phyloP scores from a whole-genome alignment of 768 basidiomycete species.

The Tephrocybe sp. region DNA sequence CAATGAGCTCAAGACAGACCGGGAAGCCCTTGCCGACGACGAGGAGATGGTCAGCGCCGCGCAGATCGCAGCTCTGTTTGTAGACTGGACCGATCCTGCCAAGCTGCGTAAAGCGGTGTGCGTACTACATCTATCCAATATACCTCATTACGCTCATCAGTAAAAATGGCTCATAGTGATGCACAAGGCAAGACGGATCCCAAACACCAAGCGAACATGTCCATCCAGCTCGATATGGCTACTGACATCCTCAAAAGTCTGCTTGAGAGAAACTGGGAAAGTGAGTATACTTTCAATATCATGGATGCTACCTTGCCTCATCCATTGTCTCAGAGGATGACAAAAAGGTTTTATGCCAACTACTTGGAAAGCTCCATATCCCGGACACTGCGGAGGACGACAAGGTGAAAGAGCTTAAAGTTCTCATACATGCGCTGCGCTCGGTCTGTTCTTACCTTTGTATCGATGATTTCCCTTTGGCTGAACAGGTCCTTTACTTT shows the following conservation, averaged over 20 bases:
- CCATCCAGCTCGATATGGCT: conserved; percentile 50
- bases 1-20: conserved; percentile 45
- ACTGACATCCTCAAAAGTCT: conserved; percentile 44
- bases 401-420: conserved; percentile 60
- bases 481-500: background rate
- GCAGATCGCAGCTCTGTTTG: conserved; percentile 62
- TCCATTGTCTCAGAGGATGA: conserved; percentile 55
- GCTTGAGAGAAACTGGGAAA: conserved; percentile 46
- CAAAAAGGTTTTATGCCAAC: conserved; percentile 62
- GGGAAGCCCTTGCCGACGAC: conserved; percentile 53
- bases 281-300: conserved; percentile 36
- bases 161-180: conserved; percentile 16
- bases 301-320: conserved; percentile 16
- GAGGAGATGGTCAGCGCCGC: conserved; percentile 56
- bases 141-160: background rate
- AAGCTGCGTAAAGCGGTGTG: conserved; percentile 43
- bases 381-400: conserved; percentile 73
- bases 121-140: background rate
- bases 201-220: conserved; percentile 23
- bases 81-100: conserved; percentile 76
- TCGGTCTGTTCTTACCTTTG: conserved; percentile 38
- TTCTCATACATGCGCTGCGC: conserved; percentile 60
- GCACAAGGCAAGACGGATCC: conserved; percentile 26
- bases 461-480: background rate
- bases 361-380: conserved; percentile 64